Conservation (phyloP, 164 flowering plant species). For the Chloranthus sessilifolius region DNA sequence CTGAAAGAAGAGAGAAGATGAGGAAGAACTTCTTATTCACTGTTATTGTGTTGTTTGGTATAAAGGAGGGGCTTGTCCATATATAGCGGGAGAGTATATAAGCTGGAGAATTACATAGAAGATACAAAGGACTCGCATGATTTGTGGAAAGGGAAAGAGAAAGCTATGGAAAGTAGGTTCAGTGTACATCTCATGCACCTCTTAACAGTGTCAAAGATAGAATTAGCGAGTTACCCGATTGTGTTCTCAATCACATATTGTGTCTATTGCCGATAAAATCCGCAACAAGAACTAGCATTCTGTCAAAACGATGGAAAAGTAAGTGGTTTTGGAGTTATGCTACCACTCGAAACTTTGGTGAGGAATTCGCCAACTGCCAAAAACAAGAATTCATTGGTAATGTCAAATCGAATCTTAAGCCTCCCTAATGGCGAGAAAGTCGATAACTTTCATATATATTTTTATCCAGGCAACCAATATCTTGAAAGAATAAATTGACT, state of each 20-base stretch:
- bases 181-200: too few relatives aligned
- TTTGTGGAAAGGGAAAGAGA: too few relatives aligned
- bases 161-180: too few relatives aligned
- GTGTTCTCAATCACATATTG: constrained; percentile 5
- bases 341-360: constrained; percentile 2
- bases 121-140: too few relatives aligned
- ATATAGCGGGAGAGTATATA: too few relatives aligned
- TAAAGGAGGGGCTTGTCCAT: too few relatives aligned
- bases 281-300: constrained; percentile 8
- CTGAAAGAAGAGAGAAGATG: too few relatives aligned
- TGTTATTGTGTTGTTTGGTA: too few relatives aligned
- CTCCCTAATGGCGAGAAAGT: constrained; percentile 1
- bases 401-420: constrained; percentile 2
- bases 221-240: constrained; percentile 8
- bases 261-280: constrained; percentile 6
- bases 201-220: too few relatives aligned
- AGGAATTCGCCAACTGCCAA: constrained; percentile 1
- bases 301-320: constrained; percentile 10
- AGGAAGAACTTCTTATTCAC: too few relatives aligned
- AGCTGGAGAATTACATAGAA: too few relatives aligned
- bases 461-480: constrained; percentile 1
- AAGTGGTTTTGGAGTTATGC: not conserved
- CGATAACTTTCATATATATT: constrained; percentile 1
- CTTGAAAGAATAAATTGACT: too few relatives aligned
- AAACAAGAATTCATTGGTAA: constrained; percentile 1